A percentile compares a stretch with the other conserved stretches of the same genome.
Evolutionary conservation across 352 stramenopile genomes (phyloP).

Genomic region (Pythium scleroteichum): DNA sequence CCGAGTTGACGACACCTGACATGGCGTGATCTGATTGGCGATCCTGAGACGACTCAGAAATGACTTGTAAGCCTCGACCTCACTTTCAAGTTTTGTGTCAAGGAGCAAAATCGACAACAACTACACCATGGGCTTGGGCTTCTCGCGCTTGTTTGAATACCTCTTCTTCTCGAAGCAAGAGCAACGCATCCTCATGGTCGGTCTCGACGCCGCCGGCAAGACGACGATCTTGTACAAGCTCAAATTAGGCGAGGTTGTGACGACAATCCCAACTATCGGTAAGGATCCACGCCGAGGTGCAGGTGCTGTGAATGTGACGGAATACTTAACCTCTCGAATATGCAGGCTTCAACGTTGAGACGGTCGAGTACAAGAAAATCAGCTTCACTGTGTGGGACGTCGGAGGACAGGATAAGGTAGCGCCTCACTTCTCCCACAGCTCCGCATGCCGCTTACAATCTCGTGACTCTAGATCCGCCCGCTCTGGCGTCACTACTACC

Average conservation of each 20-base stretch:
- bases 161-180: constrained; percentile 98
- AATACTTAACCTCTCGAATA: too few relatives aligned
- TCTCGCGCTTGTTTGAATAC: constrained; percentile 96
- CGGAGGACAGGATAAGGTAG: constrained; percentile 96
- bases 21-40: not conserved
- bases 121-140: constrained; percentile 96
- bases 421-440: too few relatives aligned
- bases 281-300: too few relatives aligned
- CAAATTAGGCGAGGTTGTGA: constrained; percentile 94
- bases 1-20: not conserved
- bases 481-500: constrained; percentile 99
- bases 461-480: constrained; percentile 84
- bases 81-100: too few relatives aligned
- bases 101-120: constrained; percentile 23
- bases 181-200: constrained; percentile 99
- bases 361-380: constrained; percentile 99
- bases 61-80: too few relatives aligned
- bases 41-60: not conserved
- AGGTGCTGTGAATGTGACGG: too few relatives aligned
- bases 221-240: constrained; percentile 99
- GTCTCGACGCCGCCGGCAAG: constrained; percentile 99
- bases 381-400: constrained; percentile 99
- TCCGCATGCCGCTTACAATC: too few relatives aligned
- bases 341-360: constrained; percentile 99
- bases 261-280: constrained; percentile 76